Evolutionary conservation across 2,329 filamentous ascomycete genomes (phyloP), one percentile per base, ranked within the genome.

Genomic region (Capronia coronata): DNA sequence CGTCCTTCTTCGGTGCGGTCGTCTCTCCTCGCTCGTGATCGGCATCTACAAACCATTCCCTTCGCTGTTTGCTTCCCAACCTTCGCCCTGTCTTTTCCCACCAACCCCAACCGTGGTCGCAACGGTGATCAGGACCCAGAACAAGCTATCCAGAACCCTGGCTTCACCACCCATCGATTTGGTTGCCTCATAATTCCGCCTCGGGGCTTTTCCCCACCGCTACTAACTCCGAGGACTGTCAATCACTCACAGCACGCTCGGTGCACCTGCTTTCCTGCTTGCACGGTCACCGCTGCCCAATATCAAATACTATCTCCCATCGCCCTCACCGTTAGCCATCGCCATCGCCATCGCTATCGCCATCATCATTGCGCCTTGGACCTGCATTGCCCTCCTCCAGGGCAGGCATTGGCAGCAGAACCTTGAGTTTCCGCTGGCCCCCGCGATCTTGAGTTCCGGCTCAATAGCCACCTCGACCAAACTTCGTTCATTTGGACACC

Each of bases 121-220:
- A 2, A 16, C 16, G 37, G 37, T 39, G 37, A 39, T 39, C 38
- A 23, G n/a, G 3, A 41, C 22, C 38, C 38, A 6, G 22, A 41
- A 41, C 5, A n/a, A 25, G 38, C 38, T 14, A 14, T 14, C 21
- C 8, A n/a, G 22, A 23, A 25, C 38, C 19, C 21, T 41, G 19
- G 19, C 19, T 10, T 41, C 3, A 19, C 11, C 8, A 25, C 38
- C 38, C 34, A 16, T 25, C 38, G 1, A 41, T 14, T 14, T 41
- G 19, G 38, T 25, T 19, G 38, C 38, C 38, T 41, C 38, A 25
- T 19, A 41, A 25, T 41, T 41, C 38, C 22, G 19, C 38, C 38
- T 41, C 19, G 38, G 38, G 11, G 8, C n/a, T 41, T 25, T 23
- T 23, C 38, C 22, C 38, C 38, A 41, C 38, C 35, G 38, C 38